Evolutionary conservation across 2,329 filamentous ascomycete species (phyloP).

Genomic region (Pseudogymnoascus sp.): DNA sequence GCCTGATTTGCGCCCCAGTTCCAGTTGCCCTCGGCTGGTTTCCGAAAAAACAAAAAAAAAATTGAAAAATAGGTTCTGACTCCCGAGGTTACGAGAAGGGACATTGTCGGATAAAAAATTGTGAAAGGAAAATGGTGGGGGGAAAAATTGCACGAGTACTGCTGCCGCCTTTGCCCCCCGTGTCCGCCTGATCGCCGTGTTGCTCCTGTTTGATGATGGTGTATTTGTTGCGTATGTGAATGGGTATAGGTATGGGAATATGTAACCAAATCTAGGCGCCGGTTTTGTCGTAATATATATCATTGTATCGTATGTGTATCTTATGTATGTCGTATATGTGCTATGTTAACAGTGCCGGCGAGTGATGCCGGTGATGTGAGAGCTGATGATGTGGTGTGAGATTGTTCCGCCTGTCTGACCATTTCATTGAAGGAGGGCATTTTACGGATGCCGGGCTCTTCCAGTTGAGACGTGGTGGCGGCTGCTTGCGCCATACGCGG

Average conservation of each 20-base stretch:
- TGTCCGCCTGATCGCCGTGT: background rate
- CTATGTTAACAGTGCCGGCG: background rate
- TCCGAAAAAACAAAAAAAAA: background rate
- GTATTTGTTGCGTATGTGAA: background rate
- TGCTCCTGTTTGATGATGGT: background rate
- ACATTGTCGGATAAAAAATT: background rate
- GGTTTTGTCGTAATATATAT: background rate
- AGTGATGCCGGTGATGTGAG: background rate
- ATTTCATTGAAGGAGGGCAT: background rate
- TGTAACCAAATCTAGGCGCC: background rate
- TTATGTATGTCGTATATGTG: background rate
- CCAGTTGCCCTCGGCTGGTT: background rate
- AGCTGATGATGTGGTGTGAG: background rate
- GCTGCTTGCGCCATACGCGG: background rate
- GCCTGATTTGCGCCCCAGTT: background rate
- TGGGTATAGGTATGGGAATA: background rate
- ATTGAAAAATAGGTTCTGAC: background rate
- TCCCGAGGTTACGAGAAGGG: background rate
- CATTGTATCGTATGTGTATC: background rate
- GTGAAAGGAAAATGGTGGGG: background rate
- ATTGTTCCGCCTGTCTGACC: background rate
- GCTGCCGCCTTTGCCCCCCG: background rate
- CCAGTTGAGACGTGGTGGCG: background rate
- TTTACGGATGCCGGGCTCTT: background rate
- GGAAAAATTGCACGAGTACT: background rate